Evolutionary conservation across 768 basidiomycete genomes (phyloP).

Genomic region (Kwoniella heveanensis): DNA sequence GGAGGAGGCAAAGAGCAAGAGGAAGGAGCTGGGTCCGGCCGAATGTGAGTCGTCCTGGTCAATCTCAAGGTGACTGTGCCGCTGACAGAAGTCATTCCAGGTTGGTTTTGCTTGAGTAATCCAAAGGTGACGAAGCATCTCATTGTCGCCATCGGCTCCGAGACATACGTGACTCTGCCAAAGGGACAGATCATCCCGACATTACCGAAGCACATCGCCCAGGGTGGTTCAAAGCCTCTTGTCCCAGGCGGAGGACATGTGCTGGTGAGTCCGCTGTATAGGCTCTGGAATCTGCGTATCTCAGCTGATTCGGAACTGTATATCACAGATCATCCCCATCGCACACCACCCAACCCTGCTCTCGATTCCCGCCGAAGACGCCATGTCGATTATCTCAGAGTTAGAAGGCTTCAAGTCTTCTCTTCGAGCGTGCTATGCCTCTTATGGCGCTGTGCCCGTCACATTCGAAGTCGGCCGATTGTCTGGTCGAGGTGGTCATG

Average conservation of each 20-base stretch:
- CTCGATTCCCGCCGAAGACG: conserved; percentile 77
- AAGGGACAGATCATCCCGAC: conserved; percentile 94
- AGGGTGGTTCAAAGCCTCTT: conserved; percentile 50
- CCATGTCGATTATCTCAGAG: conserved; percentile 74
- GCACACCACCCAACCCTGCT: conserved; percentile 87
- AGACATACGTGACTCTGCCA: conserved; percentile 93
- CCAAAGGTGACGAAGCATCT: conserved; percentile 93
- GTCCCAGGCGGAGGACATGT: conserved; percentile 97
- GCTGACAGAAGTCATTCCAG: conserved; percentile 54
- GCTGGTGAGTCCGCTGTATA: conserved; percentile 84
- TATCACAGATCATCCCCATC: conserved; percentile 60
- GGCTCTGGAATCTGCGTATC: too few relatives aligned
- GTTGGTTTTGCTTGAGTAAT: conserved; percentile 98
- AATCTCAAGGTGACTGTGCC: background rate
- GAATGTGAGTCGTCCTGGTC: conserved; percentile 69
- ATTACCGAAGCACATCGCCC: conserved; percentile 50
- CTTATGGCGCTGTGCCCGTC: conserved; percentile 69
- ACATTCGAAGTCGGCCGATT: conserved; percentile 85
- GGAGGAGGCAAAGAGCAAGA: conserved; percentile 57
- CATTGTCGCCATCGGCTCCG: conserved; percentile 87
- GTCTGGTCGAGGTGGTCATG: conserved; percentile 85
- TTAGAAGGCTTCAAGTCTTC: conserved; percentile 79
- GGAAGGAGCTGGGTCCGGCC: conserved; percentile 62
- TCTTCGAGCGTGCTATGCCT: conserved; percentile 70
- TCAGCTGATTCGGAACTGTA: too few relatives aligned